Evolutionary conservation across 306 rosid genomes (phyloP).

Genomic region (Leucaena leucocephala): DNA sequence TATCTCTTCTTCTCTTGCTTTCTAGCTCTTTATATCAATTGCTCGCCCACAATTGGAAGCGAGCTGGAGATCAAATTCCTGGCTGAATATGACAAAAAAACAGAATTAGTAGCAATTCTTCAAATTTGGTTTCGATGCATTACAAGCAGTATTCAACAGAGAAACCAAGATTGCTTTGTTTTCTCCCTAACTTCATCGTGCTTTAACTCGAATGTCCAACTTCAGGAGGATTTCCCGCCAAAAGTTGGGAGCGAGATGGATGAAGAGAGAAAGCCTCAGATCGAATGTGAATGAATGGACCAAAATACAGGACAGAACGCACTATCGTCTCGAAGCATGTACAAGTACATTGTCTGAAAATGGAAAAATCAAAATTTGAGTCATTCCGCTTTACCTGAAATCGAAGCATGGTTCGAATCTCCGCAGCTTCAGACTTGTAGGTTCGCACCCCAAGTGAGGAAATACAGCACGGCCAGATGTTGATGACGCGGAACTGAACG

Average conservation of each 20-base stretch:
- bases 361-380: not conserved
- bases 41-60: slow-evolving; percentile 6
- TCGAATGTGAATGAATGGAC: not conserved
- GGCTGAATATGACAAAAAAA: not conserved
- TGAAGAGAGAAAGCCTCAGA: not conserved
- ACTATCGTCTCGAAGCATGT: not conserved
- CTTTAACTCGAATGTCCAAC: not conserved
- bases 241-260: not conserved
- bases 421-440: not conserved
- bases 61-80: not conserved
- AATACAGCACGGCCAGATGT: not conserved
- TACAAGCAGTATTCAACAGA: not conserved
- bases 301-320: not conserved
- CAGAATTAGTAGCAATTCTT: not conserved
- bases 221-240: slow-evolving; percentile 12
- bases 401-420: not conserved
- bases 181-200: not conserved
- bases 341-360: not conserved
- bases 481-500: not conserved
- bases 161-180: not conserved
- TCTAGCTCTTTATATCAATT: not conserved
- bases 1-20: not conserved
- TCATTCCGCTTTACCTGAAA: not conserved
- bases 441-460: not conserved
- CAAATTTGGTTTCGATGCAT: not conserved